phyloP scores from a whole-genome alignment of 208 protist genomes.

The Trypanosoma vivax region DNA sequence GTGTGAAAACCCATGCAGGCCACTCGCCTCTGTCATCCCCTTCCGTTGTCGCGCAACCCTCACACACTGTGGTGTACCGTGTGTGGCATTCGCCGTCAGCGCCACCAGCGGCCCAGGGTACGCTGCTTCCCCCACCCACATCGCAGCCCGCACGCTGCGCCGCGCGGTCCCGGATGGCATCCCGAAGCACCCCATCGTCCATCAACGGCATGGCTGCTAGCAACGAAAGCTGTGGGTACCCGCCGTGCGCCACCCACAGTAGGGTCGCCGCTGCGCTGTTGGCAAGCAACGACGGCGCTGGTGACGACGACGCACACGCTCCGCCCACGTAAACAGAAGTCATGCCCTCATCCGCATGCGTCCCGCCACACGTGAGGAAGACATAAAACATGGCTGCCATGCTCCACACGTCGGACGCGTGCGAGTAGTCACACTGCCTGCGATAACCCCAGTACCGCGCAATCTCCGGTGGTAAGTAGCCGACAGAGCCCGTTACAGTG shows the following conservation, averaged over 20 bases:
- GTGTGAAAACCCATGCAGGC: constrained; percentile 5
- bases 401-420: constrained; percentile 26
- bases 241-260: constrained; percentile 12
- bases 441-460: constrained; percentile 22
- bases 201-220: constrained; percentile 7
- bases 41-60: background rate
- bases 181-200: background rate
- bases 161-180: background rate
- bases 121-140: background rate
- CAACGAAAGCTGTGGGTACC: constrained; percentile 5
- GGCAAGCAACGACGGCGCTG: background rate
- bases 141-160: background rate
- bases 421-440: constrained; percentile 15
- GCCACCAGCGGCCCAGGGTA: background rate
- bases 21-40: background rate
- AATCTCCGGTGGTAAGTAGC: constrained; percentile 24
- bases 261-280: background rate
- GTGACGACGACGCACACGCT: background rate
- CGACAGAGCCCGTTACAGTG: constrained; percentile 21
- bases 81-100: background rate
- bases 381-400: constrained; percentile 27
- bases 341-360: constrained; percentile 15
- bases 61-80: constrained; percentile 4
- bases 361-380: constrained; percentile 16
- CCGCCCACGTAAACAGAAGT: constrained; percentile 4